Evolutionary conservation across 2,329 filamentous ascomycete genomes (phyloP).

Genomic region (Monosporascus sp.): DNA sequence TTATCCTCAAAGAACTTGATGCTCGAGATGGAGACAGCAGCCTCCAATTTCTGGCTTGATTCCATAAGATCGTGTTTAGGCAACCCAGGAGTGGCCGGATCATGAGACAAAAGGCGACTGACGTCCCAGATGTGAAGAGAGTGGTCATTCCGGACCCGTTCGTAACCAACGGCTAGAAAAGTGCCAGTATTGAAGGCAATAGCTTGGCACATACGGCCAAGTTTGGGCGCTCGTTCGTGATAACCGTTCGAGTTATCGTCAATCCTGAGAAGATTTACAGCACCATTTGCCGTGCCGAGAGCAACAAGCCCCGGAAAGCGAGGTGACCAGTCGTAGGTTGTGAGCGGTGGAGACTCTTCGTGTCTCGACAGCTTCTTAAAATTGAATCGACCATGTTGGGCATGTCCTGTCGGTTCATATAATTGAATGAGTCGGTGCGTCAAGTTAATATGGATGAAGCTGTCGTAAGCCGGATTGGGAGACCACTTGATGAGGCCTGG

Average conservation of each 20-base stretch:
- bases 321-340: slow-evolving; percentile 63
- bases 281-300: slow-evolving; percentile 68
- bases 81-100: slow-evolving; percentile 44
- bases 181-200: slow-evolving; percentile 72
- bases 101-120: slow-evolving; percentile 51
- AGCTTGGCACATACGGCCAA: slow-evolving; percentile 73
- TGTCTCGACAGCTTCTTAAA: slow-evolving; percentile 53
- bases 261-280: slow-evolving; percentile 69
- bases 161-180: slow-evolving; percentile 71
- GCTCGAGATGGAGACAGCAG: slow-evolving; percentile 71
- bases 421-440: slow-evolving; percentile 59
- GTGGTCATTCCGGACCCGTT: slow-evolving; percentile 75
- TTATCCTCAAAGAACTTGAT: slow-evolving; percentile 77
- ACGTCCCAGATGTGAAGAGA: slow-evolving; percentile 82
- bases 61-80: slow-evolving; percentile 46
- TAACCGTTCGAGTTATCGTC: slow-evolving; percentile 64
- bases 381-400: slow-evolving; percentile 52
- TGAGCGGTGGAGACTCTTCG: slow-evolving; percentile 58
- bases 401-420: slow-evolving; percentile 57
- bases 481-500: slow-evolving; percentile 64
- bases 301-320: slow-evolving; percentile 62
- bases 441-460: slow-evolving; percentile 61
- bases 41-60: slow-evolving; percentile 55
- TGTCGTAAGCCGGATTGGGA: slow-evolving; percentile 51
- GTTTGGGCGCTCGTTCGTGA: slow-evolving; percentile 64